Evolutionary conservation across 1,284 basidiomycete genomes (phyloP), one percentile per base, ranked within the genome.

Genomic region (Coniferiporia sulphurascens): DNA sequence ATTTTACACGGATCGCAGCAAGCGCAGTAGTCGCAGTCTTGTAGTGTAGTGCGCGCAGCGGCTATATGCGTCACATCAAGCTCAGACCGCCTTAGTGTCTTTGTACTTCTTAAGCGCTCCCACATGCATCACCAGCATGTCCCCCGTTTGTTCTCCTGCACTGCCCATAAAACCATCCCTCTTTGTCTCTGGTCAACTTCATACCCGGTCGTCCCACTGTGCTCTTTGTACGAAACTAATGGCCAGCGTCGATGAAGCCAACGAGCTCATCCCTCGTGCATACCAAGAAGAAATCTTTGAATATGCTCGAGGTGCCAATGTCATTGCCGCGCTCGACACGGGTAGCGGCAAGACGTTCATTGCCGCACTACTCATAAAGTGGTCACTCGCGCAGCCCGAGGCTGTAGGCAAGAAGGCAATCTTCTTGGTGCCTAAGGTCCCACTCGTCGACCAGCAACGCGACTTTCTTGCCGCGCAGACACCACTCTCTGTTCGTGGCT

Each of bases 291-390:
- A 93, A 69, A 85, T 93, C 56, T 87, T 92, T 66, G 69, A 74
- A 36, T 80, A 82, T 36, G 89, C 90, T n/a, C 82, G 84, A 66
- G 74, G 82, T 65, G 76, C 75, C 57, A 92, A 92, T 70, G 78
- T 91, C 63, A 89, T 92, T 63, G 87, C 89, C 43, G 88, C 86
- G 7, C 76, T 91, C 61, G 83, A 85, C 64, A 93, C 90, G 0
- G 90, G 87, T 35, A 84, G 84, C 19, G 88, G 90, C 10, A 94
- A 94, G 77, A 94, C 91, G 0, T 81, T 89, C 66, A 92, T 94
- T 64, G 86, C 86, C 64, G 81, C 87, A 44, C 76, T 91, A 22
- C 79, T 93, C 61, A 86, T 92, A 68, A 85, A 85, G 73, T 91
- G 86, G 85, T 79, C 87, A 55, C 74, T 82, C 17, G 69, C 81